Base-by-base conservation (phyloP, 169 alveolate genomes). In the Toxoplasma gondii region DNA sequence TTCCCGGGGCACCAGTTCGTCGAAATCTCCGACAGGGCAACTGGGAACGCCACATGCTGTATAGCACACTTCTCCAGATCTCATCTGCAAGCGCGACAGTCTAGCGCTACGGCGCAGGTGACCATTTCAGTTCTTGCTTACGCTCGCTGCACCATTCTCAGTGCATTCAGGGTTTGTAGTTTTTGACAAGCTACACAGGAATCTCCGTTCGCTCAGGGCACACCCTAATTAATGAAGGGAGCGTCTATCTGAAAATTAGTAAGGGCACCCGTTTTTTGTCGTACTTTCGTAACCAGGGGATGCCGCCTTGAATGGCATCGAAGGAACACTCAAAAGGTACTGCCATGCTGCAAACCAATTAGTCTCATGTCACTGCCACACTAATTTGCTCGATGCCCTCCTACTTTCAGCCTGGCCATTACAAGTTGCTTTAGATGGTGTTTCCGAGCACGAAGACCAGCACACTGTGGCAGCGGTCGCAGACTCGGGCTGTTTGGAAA, bases 11-110 rank as follows among this genome's bases (percentile, higher is more conserved):
- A 29, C 90, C 17, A 44, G 12, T 44, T 82, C 67, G 19, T 82
- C 90, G 90, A 82, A 82, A 24, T 82, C 90, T 39, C 90, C 90
- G 31, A 31, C 36, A 22, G 90, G 90, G 36, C 90, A 82, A 49
- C 90, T 82, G 34, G 90, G 90, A 31, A 82, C 67, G 31, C 90
- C 90, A 31, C 90, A 82, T 16, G 90, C 90, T 17, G 90, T 82
- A 49, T 82, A 82, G 64, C 90, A 82, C 67, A 82, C 90, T 1
- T 41, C 64, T 5, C 90, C 90, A 41, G 90, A 39, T 44, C 36
- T 82, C 67, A 82, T 43, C 90, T 82, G 67, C 41, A 38, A 36
- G 34, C 67, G 41, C 90, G 64, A 36, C 1, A 29, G 88, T 39
- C 90, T 5, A 27, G 22, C 86, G 41, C 12, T 43, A 19, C 64